phyloP scores from a whole-genome alignment of 108 stramenopile genomes.

The Nitzschia sp. region DNA sequence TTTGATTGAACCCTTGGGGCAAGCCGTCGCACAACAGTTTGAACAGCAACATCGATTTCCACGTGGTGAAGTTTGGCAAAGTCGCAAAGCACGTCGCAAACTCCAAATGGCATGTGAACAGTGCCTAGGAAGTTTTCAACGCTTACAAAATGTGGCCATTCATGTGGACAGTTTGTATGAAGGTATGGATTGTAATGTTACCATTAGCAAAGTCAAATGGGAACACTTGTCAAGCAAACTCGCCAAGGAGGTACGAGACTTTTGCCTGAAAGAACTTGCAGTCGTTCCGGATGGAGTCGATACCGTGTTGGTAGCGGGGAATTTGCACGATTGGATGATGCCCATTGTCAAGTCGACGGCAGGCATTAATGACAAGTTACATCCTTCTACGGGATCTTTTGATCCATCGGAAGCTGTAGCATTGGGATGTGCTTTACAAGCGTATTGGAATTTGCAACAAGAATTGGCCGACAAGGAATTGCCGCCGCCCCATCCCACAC shows the following conservation, averaged over 20 bases:
- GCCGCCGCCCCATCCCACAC: conserved; percentile 9
- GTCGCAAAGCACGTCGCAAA: conserved; percentile 66
- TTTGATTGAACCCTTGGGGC: conserved; percentile 38
- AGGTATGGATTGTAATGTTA: conserved; percentile 77
- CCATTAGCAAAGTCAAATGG: conserved; percentile 68
- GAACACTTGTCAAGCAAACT: conserved; percentile 65
- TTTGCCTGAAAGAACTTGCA: conserved; percentile 2
- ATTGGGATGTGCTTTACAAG: conserved; percentile 75
- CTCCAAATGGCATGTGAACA: conserved; percentile 66
- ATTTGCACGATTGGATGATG: conserved; percentile 55
- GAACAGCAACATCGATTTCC: conserved; percentile 66
- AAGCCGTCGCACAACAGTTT: conserved; percentile 73
- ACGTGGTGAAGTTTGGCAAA: conserved; percentile 54
- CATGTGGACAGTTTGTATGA: conserved; percentile 76
- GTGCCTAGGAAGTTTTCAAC: conserved; percentile 61
- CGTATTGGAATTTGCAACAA: conserved; percentile 46
- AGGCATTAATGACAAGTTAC: conserved; percentile 16
- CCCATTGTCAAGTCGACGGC: conserved; percentile 54
- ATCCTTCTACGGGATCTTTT: not conserved
- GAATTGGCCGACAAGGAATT: not conserved
- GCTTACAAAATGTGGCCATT: conserved; percentile 57
- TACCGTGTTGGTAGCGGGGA: conserved; percentile 64
- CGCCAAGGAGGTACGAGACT: conserved; percentile 53
- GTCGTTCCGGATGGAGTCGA: conserved; percentile 25
- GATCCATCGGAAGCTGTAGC: conserved; percentile 76